These are phyloP conservation scores for Goffeauzyma gilvescens DNA, from an alignment of 768 basidiomycete species.

Conservation along the genomic window DNA sequence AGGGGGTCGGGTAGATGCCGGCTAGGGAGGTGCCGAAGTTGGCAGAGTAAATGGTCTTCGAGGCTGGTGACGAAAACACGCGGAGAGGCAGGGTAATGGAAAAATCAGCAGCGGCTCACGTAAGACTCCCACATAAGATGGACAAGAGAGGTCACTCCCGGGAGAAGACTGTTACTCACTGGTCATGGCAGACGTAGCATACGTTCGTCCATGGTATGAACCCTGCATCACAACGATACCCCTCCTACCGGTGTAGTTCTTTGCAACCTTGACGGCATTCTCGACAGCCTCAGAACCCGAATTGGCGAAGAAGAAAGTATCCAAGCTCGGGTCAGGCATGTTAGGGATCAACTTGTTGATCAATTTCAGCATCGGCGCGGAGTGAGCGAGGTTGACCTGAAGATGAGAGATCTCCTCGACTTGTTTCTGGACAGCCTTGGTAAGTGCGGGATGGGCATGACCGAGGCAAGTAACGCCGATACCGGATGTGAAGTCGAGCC, in stretches of 20 bases:
- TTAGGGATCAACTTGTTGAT: slow-evolving; percentile 65
- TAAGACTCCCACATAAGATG: too few species aligned
- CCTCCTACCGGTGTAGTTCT: slow-evolving; percentile 55
- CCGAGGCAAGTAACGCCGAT: slow-evolving; percentile 56
- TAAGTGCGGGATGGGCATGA: slow-evolving; percentile 24
- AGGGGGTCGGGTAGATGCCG: slow-evolving; percentile 60
- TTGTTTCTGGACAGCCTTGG: slow-evolving; percentile 21
- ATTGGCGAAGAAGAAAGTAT: slow-evolving; percentile 96
- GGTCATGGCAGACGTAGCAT: slow-evolving; percentile 83
- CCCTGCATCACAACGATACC: slow-evolving; percentile 88
- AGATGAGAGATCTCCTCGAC: slow-evolving; percentile 22
- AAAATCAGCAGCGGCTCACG: too few species aligned
- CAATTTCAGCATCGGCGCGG: slow-evolving; percentile 66
- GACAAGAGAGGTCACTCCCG: too few species aligned
- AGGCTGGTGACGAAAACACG: slow-evolving; percentile 29
- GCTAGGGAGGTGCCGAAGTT: slow-evolving; percentile 72
- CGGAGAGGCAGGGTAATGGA: too few species aligned
- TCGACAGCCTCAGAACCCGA: slow-evolving; percentile 75
- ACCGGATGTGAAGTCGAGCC: slow-evolving; percentile 73
- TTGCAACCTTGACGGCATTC: slow-evolving; percentile 70
- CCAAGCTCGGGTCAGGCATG: slow-evolving; percentile 77
- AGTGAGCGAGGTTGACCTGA: slow-evolving; percentile 59
- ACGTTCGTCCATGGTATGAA: slow-evolving; percentile 78
- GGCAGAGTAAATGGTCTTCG: slow-evolving; percentile 76
- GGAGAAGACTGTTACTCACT: slow-evolving; percentile 24